Conservation (phyloP, 805 yeast genomes). For the Pichia kluyveri region DNA sequence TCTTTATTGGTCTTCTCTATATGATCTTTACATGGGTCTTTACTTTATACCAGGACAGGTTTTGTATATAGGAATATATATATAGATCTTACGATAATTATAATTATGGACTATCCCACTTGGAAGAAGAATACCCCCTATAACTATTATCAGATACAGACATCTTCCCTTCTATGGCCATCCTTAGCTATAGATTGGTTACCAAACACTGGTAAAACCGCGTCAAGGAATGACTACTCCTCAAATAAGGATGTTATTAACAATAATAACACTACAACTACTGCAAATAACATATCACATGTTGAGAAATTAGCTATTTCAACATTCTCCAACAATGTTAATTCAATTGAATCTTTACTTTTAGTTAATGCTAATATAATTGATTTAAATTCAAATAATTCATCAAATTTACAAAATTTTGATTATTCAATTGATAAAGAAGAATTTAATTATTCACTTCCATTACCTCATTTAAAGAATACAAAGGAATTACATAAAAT, state of each 20-base stretch:
- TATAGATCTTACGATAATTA: no score
- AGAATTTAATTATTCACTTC: conserved; percentile 21
- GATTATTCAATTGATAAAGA: conserved; percentile 29
- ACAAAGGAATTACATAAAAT: background rate
- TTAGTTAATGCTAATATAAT: conserved; percentile 4
- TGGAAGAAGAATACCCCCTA: conserved; percentile 59
- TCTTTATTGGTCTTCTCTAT: no score
- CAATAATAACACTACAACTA: background rate
- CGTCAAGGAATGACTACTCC: conserved; percentile 26
- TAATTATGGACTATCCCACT: conserved; percentile 10
- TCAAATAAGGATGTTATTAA: no score
- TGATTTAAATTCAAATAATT: background rate
- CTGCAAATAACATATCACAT: background rate
- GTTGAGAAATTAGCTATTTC: conserved; percentile 44
- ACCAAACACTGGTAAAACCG: conserved; percentile 24
- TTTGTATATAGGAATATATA: no score
- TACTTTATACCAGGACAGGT: no score
- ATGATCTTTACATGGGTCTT: no score
- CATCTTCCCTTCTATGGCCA: conserved; percentile 56
- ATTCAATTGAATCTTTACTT: conserved; percentile 17
- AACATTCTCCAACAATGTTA: conserved; percentile 53
- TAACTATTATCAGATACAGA: conserved; percentile 43
- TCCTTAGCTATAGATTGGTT: conserved; percentile 52
- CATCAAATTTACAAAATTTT: conserved; percentile 9
- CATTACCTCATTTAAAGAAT: conserved; percentile 8